These are phyloP conservation scores for Moelleriella libera DNA, from an alignment of 2,329 filamentous ascomycete species.

Conservation along the genomic window DNA sequence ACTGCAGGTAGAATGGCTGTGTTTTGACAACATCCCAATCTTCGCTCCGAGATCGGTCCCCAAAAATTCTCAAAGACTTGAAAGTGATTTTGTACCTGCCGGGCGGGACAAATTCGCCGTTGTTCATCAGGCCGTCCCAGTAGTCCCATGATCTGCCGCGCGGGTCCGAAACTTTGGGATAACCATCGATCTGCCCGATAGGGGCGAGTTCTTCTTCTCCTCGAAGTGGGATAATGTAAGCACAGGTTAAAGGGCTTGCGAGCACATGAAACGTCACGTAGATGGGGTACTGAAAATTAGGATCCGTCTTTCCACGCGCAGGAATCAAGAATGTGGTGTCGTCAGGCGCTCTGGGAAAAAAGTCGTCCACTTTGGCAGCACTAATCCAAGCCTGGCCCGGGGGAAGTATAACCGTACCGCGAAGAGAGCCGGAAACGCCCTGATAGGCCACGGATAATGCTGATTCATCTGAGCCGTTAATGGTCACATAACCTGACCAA, in stretches of 20 bases:
- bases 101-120: slow-evolving; percentile 28
- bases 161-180: slow-evolving; percentile 19
- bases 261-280: background rate
- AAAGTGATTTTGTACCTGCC: slow-evolving; percentile 33
- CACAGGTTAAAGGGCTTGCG: slow-evolving; percentile 17
- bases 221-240: slow-evolving; percentile 25
- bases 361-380: slow-evolving; percentile 14
- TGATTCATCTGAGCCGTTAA: slow-evolving; percentile 22
- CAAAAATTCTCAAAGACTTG: slow-evolving; percentile 32
- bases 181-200: slow-evolving; percentile 24
- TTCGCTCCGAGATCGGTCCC: slow-evolving; percentile 21
- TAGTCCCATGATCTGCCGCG: slow-evolving; percentile 9
- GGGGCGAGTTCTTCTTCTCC: slow-evolving; percentile 10
- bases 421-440: slow-evolving; percentile 20
- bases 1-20: slow-evolving; percentile 26
- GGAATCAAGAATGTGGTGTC: slow-evolving; percentile 26
- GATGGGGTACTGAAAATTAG: background rate
- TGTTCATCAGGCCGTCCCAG: slow-evolving; percentile 29
- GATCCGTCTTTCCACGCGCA: slow-evolving; percentile 23
- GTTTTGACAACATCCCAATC: slow-evolving; percentile 32
- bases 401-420: slow-evolving; percentile 9
- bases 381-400: slow-evolving; percentile 10
- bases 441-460: slow-evolving; percentile 24
- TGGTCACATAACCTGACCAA: slow-evolving; percentile 26
- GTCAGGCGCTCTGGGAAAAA: slow-evolving; percentile 9